Evolutionary conservation across 2,329 filamentous ascomycete species (phyloP).

Genomic region (Davidsoniella eucalypti): DNA sequence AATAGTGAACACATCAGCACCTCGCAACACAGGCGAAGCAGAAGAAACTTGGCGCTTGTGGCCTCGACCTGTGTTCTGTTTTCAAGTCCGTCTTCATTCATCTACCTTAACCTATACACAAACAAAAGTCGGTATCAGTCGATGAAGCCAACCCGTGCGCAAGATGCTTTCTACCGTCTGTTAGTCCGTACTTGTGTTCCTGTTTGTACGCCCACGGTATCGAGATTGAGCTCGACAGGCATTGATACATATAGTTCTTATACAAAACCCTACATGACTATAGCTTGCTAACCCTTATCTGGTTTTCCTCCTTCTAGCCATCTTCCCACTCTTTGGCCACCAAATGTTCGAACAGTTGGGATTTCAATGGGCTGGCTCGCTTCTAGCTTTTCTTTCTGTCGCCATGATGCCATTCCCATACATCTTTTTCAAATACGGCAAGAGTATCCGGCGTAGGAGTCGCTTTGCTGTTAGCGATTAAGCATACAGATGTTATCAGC

Average conservation of each 20-base stretch:
- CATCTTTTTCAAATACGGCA: conserved; percentile 45
- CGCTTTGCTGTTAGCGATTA: conserved; percentile 29
- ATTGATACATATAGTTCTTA: neutral
- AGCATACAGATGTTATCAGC: no score
- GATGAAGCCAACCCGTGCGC: no score
- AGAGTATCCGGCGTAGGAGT: conserved; percentile 37
- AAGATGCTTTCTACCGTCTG: no score
- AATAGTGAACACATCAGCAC: no score
- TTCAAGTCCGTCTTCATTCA: no score
- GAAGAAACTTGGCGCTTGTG: no score
- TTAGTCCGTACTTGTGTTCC: neutral
- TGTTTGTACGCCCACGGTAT: conserved; percentile 5
- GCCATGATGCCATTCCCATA: conserved; percentile 49
- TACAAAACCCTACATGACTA: no score
- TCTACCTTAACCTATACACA: no score
- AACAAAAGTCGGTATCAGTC: no score
- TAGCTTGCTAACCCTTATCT: conserved; percentile 8
- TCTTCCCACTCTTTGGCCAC: conserved; percentile 59
- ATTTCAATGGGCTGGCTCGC: conserved; percentile 49
- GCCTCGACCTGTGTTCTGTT: no score
- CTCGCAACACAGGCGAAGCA: no score
- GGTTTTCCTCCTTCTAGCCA: conserved; percentile 29
- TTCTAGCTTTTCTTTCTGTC: conserved; percentile 44
- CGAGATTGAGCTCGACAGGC: neutral
- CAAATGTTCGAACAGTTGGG: conserved; percentile 57